Conservation (phyloP, 2,329 filamentous ascomycete species). For the Talaromyces piceae region DNA sequence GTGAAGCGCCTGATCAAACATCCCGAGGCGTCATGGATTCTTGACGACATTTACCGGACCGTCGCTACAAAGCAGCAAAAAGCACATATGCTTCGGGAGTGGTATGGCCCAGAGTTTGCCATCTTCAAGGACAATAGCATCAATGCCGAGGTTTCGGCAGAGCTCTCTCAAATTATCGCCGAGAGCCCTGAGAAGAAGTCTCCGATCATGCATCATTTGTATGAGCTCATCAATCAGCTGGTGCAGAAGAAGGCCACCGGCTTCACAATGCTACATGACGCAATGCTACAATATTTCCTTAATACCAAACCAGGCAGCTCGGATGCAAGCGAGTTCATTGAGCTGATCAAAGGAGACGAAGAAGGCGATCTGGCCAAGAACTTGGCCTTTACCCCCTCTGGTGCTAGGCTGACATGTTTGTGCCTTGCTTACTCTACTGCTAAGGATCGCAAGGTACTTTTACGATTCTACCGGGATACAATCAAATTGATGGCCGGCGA, state of each 20-base stretch:
- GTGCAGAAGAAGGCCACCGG: conserved; percentile 95
- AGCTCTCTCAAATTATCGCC: conserved; percentile 68
- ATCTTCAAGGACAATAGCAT: conserved; percentile 58
- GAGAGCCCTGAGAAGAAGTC: conserved; percentile 76
- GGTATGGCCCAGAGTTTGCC: conserved; percentile 92
- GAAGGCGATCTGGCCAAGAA: conserved; percentile 88
- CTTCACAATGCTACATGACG: conserved; percentile 96
- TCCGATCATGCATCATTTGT: conserved; percentile 77
- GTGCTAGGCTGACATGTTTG: conserved; percentile 72
- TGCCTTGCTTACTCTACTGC: conserved; percentile 76
- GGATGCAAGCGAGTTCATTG: conserved; percentile 79
- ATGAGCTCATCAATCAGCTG: conserved; percentile 81
- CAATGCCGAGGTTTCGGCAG: conserved; percentile 47
- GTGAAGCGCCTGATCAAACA: conserved; percentile 92
- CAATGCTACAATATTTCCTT: conserved; percentile 93
- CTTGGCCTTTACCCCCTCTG: conserved; percentile 88
- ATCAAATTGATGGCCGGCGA: conserved; percentile 80
- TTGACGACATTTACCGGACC: conserved; percentile 91
- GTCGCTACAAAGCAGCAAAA: conserved; percentile 83
- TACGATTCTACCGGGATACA: conserved; percentile 85
- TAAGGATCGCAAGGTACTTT: conserved; percentile 84
- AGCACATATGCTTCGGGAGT: conserved; percentile 76
- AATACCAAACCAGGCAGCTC: conserved; percentile 68
- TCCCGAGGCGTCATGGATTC: conserved; percentile 91
- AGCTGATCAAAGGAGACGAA: conserved; percentile 86